A percentile compares a stretch with the other conserved stretches of the same genome.
phyloP scores from a whole-genome alignment of 805 yeast genomes.

The Saccharomycopsis fodiens region DNA sequence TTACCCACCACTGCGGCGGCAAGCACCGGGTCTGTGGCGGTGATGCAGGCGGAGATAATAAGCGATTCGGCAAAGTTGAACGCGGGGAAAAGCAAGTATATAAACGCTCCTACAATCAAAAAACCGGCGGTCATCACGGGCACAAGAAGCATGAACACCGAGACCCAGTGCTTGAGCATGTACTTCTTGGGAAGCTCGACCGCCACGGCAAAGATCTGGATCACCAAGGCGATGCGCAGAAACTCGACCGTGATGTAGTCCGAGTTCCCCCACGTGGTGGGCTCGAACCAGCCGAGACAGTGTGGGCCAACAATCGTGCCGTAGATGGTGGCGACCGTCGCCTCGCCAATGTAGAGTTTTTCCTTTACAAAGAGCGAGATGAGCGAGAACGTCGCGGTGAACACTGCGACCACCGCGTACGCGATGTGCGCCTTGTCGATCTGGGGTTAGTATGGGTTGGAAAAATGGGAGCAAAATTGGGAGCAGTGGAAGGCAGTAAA shows the following conservation, averaged over 20 bases:
- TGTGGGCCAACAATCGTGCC: slow-evolving; percentile 89
- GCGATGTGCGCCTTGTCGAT: slow-evolving; percentile 69
- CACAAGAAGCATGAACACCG: slow-evolving; percentile 63
- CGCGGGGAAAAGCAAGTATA: slow-evolving; percentile 71
- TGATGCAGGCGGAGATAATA: slow-evolving; percentile 76
- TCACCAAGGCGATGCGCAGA: slow-evolving; percentile 72
- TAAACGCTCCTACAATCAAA: slow-evolving; percentile 72
- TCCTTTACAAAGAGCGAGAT: slow-evolving; percentile 80
- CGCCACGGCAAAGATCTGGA: slow-evolving; percentile 90
- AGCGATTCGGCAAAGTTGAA: slow-evolving; percentile 65
- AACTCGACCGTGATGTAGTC: slow-evolving; percentile 79
- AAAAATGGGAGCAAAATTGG: background rate
- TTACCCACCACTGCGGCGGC: slow-evolving; percentile 96
- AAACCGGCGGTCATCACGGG: slow-evolving; percentile 92
- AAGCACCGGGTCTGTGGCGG: slow-evolving; percentile 92
- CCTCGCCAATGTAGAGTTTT: slow-evolving; percentile 81
- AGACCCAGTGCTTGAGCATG: slow-evolving; percentile 76
- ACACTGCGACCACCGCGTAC: slow-evolving; percentile 80
- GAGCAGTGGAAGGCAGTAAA: too few species aligned
- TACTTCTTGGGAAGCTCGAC: slow-evolving; percentile 88
- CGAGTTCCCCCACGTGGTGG: slow-evolving; percentile 76
- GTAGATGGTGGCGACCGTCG: slow-evolving; percentile 77
- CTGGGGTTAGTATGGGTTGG: slow-evolving; percentile 2
- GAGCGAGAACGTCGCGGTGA: slow-evolving; percentile 71
- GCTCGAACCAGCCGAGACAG: slow-evolving; percentile 75